Base-by-base conservation (phyloP, 306 rosid genomes). In the Lathyrus tuberosus region DNA sequence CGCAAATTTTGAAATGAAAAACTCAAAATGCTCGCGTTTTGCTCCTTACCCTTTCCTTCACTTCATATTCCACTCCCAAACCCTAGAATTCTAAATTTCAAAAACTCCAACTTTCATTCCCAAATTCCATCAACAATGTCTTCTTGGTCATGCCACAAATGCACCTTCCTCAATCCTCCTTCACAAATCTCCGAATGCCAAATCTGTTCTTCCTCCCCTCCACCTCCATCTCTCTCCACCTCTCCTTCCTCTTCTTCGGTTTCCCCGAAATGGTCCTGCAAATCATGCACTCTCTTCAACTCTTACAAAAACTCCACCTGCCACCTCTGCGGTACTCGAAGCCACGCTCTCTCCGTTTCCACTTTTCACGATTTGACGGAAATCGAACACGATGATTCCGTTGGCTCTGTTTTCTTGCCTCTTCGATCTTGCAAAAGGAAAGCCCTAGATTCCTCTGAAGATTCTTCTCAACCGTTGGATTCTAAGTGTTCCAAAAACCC, bases 211-310 rank as follows among this genome's bases (percentile, higher is more conserved):
- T 74, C 88, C 0, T 66, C 92, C 2, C 43, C 88, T 0, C 35
- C 86, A 1, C 38, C 86, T 5, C 47, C 83, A 0, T 51, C 65
- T 0, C 28, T 28, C 10, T 42, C 72, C 1, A 16, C 77, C 0
- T 5, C 83, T 0, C 48, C 85, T 1, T 77, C 96, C n/a, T 80
- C 95, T 20, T 76, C 91, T 24, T 41, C 87, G 0, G 59, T 80
- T 15, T 31, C 78, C 28, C 70, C 95, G 3, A 87, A 84, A 80
- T 92, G 98, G 98, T 70, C 96, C 4, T 91, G 97, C 89, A 93
- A 82, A 72, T 93, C 90, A 15, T 93, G 98, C 89, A 93, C 97
- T 44, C 86, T 93, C 68, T 70, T 90, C 59, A 93, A 93, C 87
- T 81, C 88, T 0, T 90, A 84, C 66, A 84, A 77, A 17, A 82